Evolutionary conservation across 805 yeast genomes (phyloP).

Genomic region (Sporopachydermia lactativora): DNA sequence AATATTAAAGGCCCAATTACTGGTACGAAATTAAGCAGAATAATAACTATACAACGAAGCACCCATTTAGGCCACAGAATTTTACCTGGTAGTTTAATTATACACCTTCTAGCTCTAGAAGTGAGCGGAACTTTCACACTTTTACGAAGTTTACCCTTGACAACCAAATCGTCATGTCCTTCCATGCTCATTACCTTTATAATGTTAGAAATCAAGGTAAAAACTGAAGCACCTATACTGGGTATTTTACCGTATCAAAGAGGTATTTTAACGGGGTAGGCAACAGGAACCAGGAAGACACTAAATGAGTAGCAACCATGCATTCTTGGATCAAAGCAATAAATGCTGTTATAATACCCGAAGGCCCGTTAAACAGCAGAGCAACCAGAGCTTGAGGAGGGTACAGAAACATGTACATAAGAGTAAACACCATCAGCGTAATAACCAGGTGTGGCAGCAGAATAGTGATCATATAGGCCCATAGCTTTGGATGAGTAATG

Average conservation of each 20-base stretch:
- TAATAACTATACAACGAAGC: conserved; percentile 20
- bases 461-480: conserved; percentile 32
- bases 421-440: conserved; percentile 21
- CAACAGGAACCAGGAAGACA: conserved; percentile 28
- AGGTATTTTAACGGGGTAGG: conserved; percentile 32
- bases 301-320: conserved; percentile 26
- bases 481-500: conserved; percentile 24
- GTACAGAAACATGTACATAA: conserved; percentile 25
- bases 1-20: conserved; percentile 43
- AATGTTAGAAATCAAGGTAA: conserved; percentile 1
- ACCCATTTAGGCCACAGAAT: conserved; percentile 29
- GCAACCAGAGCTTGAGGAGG: conserved; percentile 31
- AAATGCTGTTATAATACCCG: conserved; percentile 33
- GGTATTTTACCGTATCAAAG: conserved; percentile 29
- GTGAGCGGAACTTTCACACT: conserved; percentile 20
- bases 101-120: conserved; percentile 17
- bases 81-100: conserved; percentile 23
- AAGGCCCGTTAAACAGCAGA: conserved; percentile 33
- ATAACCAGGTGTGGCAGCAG: conserved; percentile 31
- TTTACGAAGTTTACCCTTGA: conserved; percentile 24
- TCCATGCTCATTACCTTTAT: conserved; percentile 24
- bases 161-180: conserved; percentile 30
- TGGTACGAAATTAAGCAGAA: conserved; percentile 36
- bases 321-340: conserved; percentile 29
- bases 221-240: not conserved